phyloP scores from a whole-genome alignment of 768 basidiomycete genomes.

The Holtermannia corniformis region DNA sequence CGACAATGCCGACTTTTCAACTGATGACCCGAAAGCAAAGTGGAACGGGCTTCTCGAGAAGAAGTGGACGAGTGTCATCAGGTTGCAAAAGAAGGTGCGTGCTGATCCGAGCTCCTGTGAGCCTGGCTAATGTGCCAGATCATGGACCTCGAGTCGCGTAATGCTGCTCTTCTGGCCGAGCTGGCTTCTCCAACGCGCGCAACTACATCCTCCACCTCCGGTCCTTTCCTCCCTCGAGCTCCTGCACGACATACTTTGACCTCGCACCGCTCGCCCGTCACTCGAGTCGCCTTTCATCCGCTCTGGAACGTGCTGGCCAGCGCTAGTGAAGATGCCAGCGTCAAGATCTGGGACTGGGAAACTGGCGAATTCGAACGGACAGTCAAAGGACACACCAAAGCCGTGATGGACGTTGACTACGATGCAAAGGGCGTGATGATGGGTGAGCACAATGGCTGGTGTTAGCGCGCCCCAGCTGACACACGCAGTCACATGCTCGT shows the following conservation, averaged over 20 bases:
- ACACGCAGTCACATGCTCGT: conserved; percentile 56
- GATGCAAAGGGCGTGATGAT: conserved; percentile 74
- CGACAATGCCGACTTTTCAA: conserved; percentile 32
- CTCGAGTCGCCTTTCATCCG: conserved; percentile 75
- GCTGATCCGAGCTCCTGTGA: not conserved
- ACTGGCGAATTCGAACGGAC: conserved; percentile 87
- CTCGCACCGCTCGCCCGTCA: conserved; percentile 68
- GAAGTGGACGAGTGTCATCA: conserved; percentile 96
- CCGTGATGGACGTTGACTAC: conserved; percentile 77
- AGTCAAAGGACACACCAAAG: conserved; percentile 82
- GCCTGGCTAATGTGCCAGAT: conserved; percentile 50
- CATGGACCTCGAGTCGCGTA: conserved; percentile 82
- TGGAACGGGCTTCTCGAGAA: conserved; percentile 82
- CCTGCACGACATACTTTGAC: conserved; percentile 68
- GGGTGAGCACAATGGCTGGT: conserved; percentile 47
- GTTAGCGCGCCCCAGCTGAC: not conserved
- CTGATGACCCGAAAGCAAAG: conserved; percentile 68
- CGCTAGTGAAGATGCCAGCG: conserved; percentile 76
- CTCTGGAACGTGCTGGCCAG: conserved; percentile 71
- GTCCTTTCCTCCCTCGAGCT: conserved; percentile 70
- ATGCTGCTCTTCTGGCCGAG: conserved; percentile 69
- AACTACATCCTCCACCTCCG: conserved; percentile 43
- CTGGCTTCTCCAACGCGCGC: conserved; percentile 47
- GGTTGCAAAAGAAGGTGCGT: conserved; percentile 83
- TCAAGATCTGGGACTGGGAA: conserved; percentile 97